Conservation (phyloP, 352 stramenopile species). For the Plasmopara muralis region DNA sequence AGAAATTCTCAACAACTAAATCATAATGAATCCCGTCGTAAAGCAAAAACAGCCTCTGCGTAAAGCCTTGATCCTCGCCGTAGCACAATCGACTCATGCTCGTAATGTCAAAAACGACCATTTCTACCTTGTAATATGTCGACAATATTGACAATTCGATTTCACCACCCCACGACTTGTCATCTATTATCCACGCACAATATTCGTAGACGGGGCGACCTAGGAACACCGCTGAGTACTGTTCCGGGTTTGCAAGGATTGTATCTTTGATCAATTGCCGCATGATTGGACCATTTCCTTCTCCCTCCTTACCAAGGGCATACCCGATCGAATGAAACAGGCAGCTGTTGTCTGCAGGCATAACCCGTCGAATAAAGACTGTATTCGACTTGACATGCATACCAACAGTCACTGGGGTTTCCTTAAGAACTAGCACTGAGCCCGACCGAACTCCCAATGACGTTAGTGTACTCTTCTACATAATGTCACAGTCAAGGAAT, state of each 20-base stretch:
- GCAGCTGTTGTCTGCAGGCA: conserved; percentile 82
- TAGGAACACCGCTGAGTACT: conserved; percentile 75
- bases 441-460: conserved; percentile 56
- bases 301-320: conserved; percentile 54
- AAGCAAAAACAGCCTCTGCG: conserved; percentile 77
- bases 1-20: conserved; percentile 58
- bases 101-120: conserved; percentile 81
- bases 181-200: conserved; percentile 77
- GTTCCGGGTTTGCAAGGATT: conserved; percentile 49
- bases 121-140: conserved; percentile 70
- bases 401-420: conserved; percentile 26
- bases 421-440: conserved; percentile 69
- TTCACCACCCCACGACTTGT: conserved; percentile 80
- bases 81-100: conserved; percentile 82
- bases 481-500: conserved; percentile 3
- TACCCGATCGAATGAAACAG: conserved; percentile 82
- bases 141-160: conserved; percentile 84
- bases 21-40: conserved; percentile 87
- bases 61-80: conserved; percentile 73
- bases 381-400: conserved; percentile 25
- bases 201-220: conserved; percentile 74
- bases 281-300: conserved; percentile 54
- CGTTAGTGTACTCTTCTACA: conserved; percentile 37
- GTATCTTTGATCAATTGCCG: conserved; percentile 65
- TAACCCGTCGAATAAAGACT: conserved; percentile 63